phyloP scores from a whole-genome alignment of 306 rosid genomes.

The Dryas alaskensis region DNA sequence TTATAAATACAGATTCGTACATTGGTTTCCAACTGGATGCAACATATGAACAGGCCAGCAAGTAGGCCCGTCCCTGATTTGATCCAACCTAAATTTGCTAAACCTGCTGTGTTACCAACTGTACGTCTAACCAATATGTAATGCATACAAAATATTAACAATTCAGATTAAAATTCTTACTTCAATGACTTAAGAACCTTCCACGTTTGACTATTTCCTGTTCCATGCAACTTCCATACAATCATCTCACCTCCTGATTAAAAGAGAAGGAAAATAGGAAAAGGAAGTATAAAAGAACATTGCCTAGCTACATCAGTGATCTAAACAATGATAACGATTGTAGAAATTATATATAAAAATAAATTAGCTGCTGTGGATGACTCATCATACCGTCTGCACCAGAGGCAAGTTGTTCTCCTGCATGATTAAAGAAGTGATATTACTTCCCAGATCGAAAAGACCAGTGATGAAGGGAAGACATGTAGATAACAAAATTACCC shows the following conservation, averaged over 20 bases:
- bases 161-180: slow-evolving; percentile 39
- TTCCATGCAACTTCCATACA: slow-evolving; percentile 67
- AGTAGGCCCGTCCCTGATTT: not conserved
- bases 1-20: not conserved
- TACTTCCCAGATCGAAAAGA: slow-evolving; percentile 10
- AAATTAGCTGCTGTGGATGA: slow-evolving; percentile 3
- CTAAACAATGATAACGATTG: not conserved
- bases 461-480: not conserved
- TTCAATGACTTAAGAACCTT: slow-evolving; percentile 73
- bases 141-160: slow-evolving; percentile 4
- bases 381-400: slow-evolving; percentile 72
- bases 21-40: not conserved
- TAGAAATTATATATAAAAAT: not conserved
- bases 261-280: slow-evolving; percentile 3
- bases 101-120: not conserved
- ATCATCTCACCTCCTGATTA: slow-evolving; percentile 74
- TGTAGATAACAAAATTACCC: not conserved
- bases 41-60: not conserved
- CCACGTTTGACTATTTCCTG: slow-evolving; percentile 70
- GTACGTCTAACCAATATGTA: not conserved
- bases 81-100: not conserved
- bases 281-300: not conserved
- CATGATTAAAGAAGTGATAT: slow-evolving; percentile 23
- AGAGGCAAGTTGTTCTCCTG: slow-evolving; percentile 88
- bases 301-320: slow-evolving; percentile 4